Evolutionary conservation across 75 land plant genomes (phyloP).

Genomic region (Pseudotsuga menziesii): DNA sequence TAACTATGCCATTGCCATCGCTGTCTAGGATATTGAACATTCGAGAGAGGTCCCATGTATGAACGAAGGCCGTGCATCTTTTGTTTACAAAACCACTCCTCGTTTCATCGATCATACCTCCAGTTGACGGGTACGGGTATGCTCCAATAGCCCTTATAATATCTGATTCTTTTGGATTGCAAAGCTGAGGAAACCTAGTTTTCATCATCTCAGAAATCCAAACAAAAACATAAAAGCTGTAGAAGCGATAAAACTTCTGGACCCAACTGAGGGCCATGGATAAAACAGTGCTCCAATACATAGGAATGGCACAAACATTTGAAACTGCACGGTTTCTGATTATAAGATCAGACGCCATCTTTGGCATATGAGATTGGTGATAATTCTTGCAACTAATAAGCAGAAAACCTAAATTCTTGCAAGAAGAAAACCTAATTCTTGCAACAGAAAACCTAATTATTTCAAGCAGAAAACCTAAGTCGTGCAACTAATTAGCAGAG

Average conservation of each 20-base stretch:
- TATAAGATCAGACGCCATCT: neutral
- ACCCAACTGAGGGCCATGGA: neutral
- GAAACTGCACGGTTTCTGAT: neutral
- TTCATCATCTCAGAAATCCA: neutral
- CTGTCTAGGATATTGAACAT: neutral
- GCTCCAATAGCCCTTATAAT: neutral
- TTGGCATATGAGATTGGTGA: neutral
- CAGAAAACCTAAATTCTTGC: too few species aligned
- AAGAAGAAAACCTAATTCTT: neutral
- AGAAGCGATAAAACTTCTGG: neutral
- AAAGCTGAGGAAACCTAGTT: neutral
- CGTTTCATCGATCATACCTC: too few species aligned
- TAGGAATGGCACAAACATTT: neutral
- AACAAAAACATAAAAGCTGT: neutral
- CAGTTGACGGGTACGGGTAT: neutral
- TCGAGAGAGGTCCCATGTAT: neutral
- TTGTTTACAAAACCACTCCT: neutral
- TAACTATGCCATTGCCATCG: neutral
- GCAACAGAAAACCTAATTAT: too few species aligned
- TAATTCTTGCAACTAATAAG: neutral
- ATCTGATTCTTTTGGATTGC: neutral
- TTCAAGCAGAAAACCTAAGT: too few species aligned
- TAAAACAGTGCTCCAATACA: neutral
- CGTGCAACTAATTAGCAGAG: neutral
- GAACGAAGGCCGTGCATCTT: neutral